Percentiles rank a stretch among this genome's conserved stretches.
Evolutionary conservation across 2,329 filamentous ascomycete genomes (phyloP).

Genomic region (Epichloe sp.): DNA sequence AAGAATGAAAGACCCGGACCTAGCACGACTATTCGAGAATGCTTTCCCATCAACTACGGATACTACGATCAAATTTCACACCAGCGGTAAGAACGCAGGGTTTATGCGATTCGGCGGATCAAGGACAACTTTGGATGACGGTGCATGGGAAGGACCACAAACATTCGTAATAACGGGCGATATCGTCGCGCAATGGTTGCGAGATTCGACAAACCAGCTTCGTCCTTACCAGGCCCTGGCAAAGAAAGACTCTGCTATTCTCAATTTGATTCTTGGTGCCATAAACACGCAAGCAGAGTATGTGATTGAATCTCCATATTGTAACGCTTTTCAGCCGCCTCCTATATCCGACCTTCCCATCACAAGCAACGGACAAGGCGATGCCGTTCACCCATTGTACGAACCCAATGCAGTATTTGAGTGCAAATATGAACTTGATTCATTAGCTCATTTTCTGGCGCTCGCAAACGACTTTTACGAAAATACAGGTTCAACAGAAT

Average conservation of each 20-base stretch:
- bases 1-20: slow-evolving; percentile 70
- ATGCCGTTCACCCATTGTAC: slow-evolving; percentile 74
- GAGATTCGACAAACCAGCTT: slow-evolving; percentile 88
- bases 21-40: slow-evolving; percentile 89
- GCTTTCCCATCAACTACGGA: slow-evolving; percentile 78
- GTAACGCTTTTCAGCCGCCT: slow-evolving; percentile 95
- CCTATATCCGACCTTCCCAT: slow-evolving; percentile 62
- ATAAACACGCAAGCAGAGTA: slow-evolving; percentile 96
- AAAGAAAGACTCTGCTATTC: slow-evolving; percentile 65
- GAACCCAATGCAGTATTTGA: slow-evolving; percentile 82
- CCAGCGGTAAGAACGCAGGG: slow-evolving; percentile 38
- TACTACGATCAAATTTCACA: slow-evolving; percentile 81
- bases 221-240: slow-evolving; percentile 79
- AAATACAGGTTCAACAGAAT: slow-evolving; percentile 63
- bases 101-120: slow-evolving; percentile 22
- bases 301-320: slow-evolving; percentile 89
- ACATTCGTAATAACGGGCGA: slow-evolving; percentile 90
- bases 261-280: slow-evolving; percentile 72
- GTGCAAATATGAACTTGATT: slow-evolving; percentile 98
- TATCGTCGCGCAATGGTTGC: slow-evolving; percentile 85
- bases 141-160: slow-evolving; percentile 70
- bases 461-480: slow-evolving; percentile 78
- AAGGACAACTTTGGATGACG: slow-evolving; percentile 29
- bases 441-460: slow-evolving; percentile 79
- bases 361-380: slow-evolving; percentile 67